phyloP scores from a whole-genome alignment of 2,329 filamentous ascomycete species.

The Colletotrichum euphorbiae region DNA sequence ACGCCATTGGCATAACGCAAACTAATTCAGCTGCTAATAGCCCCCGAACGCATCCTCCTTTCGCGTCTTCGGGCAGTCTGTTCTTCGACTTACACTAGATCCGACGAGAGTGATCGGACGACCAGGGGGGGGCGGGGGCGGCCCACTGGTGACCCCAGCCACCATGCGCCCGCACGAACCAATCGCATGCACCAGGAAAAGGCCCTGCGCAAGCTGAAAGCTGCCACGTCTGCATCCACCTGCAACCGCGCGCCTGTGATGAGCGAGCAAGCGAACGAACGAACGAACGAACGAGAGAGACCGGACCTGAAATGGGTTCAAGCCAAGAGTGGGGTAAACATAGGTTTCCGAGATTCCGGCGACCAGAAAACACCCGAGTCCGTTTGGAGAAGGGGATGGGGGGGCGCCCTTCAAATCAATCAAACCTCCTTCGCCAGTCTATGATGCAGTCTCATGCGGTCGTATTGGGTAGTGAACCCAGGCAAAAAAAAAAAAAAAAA shows the following conservation, averaged over 20 bases:
- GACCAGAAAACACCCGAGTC: slow-evolving; percentile 16
- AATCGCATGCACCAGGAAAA: background rate
- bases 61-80: too few species aligned
- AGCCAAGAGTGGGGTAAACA: background rate
- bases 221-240: background rate
- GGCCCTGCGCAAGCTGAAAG: too few species aligned
- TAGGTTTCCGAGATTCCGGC: slow-evolving; percentile 28
- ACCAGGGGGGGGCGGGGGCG: background rate
- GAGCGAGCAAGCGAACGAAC: too few species aligned
- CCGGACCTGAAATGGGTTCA: background rate
- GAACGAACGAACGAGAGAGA: background rate
- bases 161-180: background rate
- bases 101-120: slow-evolving; percentile 30
- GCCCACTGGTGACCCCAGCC: too few species aligned
- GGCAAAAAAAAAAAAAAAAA: background rate
- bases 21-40: background rate
- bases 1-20: background rate
- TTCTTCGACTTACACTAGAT: slow-evolving; percentile 23
- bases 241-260: too few species aligned
- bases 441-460: slow-evolving; percentile 41
- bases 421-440: slow-evolving; percentile 40
- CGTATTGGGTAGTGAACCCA: slow-evolving; percentile 6
- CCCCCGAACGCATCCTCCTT: background rate
- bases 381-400: background rate
- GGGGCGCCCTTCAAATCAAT: background rate